Evolutionary conservation across 192 early-diverging fungal species (phyloP).

Genomic region (Mycoemilia scoparia): DNA sequence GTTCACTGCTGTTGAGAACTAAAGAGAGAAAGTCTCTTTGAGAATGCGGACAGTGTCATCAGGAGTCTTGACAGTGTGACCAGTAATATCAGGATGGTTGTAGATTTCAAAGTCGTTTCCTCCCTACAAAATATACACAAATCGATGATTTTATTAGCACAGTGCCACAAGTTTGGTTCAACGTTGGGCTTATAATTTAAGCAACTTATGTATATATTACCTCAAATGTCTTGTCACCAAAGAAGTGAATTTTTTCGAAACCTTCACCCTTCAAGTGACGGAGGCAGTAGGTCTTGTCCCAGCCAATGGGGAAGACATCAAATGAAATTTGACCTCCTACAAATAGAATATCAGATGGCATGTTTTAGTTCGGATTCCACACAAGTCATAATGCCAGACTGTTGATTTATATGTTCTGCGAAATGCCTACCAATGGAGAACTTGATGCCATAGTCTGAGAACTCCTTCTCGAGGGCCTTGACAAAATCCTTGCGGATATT

Average conservation of each 20-base stretch:
- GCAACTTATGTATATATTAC: too few species aligned
- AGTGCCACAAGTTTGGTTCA: neutral
- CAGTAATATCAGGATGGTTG: constrained; percentile 50
- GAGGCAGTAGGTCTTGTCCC: constrained; percentile 99
- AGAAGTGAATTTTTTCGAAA: constrained; percentile 89
- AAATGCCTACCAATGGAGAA: constrained; percentile 86
- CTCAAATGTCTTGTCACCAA: constrained; percentile 94
- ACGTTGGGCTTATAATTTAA: too few species aligned
- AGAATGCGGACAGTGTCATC: constrained; percentile 67
- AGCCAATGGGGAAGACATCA: constrained; percentile 95
- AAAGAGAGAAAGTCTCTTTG: constrained; percentile 68
- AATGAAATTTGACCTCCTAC: constrained; percentile 99
- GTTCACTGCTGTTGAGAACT: too few species aligned
- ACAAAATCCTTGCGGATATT: constrained; percentile 78
- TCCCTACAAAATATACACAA: too few species aligned
- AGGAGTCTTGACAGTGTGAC: constrained; percentile 73
- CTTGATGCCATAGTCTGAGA: constrained; percentile 69
- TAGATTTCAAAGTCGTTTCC: constrained; percentile 99
- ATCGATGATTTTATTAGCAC: constrained; percentile 1
- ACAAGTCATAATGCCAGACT: neutral
- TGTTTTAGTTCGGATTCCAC: neutral
- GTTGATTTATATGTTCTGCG: neutral
- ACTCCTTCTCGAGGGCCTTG: constrained; percentile 54
- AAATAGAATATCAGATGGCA: neutral
- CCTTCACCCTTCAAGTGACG: constrained; percentile 68